These are phyloP conservation scores for Dillenia suffruticosa DNA, from an alignment of 164 flowering plant species.

Conservation along the genomic window DNA sequence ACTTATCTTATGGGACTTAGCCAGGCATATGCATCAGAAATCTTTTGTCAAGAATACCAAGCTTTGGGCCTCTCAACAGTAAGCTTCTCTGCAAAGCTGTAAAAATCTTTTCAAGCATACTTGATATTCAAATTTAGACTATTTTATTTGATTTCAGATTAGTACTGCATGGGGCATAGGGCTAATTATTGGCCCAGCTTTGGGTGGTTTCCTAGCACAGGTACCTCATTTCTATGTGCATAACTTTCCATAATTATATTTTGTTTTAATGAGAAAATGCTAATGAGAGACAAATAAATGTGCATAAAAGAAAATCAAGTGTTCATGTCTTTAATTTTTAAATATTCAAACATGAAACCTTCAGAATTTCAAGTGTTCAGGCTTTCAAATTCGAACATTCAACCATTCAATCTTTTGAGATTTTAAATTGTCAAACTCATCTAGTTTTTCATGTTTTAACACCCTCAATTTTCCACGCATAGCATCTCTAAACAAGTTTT, in stretches of 20 bases:
- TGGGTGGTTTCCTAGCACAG: conserved; percentile 68
- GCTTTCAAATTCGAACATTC: too few species aligned
- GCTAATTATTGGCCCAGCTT: conserved; percentile 64
- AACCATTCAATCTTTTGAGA: too few species aligned
- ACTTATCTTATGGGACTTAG: neutral
- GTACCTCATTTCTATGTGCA: conserved; percentile 16
- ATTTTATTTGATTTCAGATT: conserved; percentile 28
- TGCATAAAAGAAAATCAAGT: too few species aligned
- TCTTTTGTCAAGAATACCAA: conserved; percentile 47
- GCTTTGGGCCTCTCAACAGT: conserved; percentile 54
- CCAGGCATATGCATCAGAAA: conserved; percentile 75
- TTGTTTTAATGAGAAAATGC: neutral
- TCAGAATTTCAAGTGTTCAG: too few species aligned
- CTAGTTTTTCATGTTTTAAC: too few species aligned
- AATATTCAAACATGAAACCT: too few species aligned
- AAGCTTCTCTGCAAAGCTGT: conserved; percentile 6
- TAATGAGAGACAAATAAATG: too few species aligned
- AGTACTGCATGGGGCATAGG: conserved; percentile 68
- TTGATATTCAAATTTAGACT: neutral
- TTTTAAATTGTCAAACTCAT: too few species aligned
- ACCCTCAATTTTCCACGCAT: too few species aligned
- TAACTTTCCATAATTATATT: neutral
- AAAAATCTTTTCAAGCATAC: too few species aligned
- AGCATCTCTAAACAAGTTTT: too few species aligned
- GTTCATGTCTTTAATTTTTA: too few species aligned